phyloP scores from a whole-genome alignment of 2,329 filamentous ascomycete species.

The Aspergillus sp. region DNA sequence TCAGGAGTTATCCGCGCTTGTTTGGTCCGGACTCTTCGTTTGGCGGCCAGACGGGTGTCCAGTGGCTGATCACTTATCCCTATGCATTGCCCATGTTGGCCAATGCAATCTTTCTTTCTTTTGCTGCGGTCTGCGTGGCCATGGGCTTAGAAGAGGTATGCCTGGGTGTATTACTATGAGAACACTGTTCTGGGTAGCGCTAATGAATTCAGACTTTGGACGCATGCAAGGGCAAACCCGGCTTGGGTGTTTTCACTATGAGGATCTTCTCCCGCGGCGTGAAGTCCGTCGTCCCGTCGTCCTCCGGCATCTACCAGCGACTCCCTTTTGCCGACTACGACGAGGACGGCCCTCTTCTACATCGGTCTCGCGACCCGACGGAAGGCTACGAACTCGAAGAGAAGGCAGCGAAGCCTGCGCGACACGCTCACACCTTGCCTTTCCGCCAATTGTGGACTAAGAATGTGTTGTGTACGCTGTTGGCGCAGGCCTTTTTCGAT shows the following conservation, averaged over 20 bases:
- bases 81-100: conserved; percentile 69
- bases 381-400: conserved; percentile 40
- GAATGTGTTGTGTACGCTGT: conserved; percentile 57
- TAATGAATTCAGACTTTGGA: conserved; percentile 46
- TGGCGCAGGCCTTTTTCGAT: conserved; percentile 68
- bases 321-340: conserved; percentile 38
- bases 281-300: conserved; percentile 26
- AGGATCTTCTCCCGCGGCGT: conserved; percentile 28
- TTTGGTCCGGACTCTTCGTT: conserved; percentile 62
- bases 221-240: conserved; percentile 47
- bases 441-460: conserved; percentile 55
- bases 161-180: background rate
- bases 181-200: background rate
- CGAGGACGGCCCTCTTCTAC: conserved; percentile 34
- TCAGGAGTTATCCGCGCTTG: conserved; percentile 59
- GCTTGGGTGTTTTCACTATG: conserved; percentile 40
- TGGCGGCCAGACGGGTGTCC: conserved; percentile 55
- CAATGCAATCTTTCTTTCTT: conserved; percentile 59
- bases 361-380: conserved; percentile 31
- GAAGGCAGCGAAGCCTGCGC: conserved; percentile 30
- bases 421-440: conserved; percentile 44
- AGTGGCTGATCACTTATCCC: conserved; percentile 63
- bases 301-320: conserved; percentile 33
- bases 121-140: conserved; percentile 56
- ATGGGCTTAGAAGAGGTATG: conserved; percentile 62